These are phyloP conservation scores for Colletotrichum australisinense DNA, from an alignment of 2,329 filamentous ascomycete species.

Conservation along the genomic window DNA sequence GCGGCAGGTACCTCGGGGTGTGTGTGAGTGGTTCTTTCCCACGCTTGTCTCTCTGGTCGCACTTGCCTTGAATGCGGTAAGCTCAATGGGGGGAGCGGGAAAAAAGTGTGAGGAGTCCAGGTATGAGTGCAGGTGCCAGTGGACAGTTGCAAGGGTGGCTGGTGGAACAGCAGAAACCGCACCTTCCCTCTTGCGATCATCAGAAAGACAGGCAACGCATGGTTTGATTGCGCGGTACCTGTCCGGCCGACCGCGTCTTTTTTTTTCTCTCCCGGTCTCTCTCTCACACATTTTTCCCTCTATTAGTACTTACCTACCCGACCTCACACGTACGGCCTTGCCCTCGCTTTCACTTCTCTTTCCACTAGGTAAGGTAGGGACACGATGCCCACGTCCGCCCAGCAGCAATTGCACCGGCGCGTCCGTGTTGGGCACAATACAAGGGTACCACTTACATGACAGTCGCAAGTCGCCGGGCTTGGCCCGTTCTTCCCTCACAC, in stretches of 20 bases:
- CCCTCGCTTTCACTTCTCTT: slow-evolving; percentile 16
- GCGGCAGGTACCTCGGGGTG: not conserved
- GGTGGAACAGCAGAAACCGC: slow-evolving; percentile 34
- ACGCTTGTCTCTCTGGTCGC: not conserved
- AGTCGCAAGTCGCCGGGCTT: slow-evolving; percentile 29
- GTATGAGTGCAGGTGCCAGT: not conserved
- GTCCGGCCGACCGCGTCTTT: slow-evolving; percentile 4
- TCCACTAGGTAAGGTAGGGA: not conserved
- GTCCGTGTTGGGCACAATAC: not conserved
- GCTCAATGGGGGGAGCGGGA: not conserved
- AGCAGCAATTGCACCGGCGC: not conserved
- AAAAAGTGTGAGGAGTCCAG: not conserved
- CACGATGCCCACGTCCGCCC: slow-evolving; percentile 16
- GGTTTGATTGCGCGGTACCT: slow-evolving; percentile 21
- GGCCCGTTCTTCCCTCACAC: slow-evolving; percentile 23
- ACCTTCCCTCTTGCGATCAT: slow-evolving; percentile 31
- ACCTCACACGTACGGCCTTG: not conserved
- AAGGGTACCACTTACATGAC: not conserved
- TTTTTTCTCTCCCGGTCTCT: not conserved
- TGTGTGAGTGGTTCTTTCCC: slow-evolving; percentile 5
- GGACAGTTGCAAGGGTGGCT: slow-evolving; percentile 25
- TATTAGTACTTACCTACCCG: no score
- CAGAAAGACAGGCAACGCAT: slow-evolving; percentile 20
- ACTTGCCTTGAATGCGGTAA: slow-evolving; percentile 12
- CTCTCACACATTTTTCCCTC: not conserved